Evolutionary conservation across 2,329 filamentous ascomycete genomes (phyloP), one percentile per base, ranked within the genome.

Genomic region (Cyclaneusma minus): DNA sequence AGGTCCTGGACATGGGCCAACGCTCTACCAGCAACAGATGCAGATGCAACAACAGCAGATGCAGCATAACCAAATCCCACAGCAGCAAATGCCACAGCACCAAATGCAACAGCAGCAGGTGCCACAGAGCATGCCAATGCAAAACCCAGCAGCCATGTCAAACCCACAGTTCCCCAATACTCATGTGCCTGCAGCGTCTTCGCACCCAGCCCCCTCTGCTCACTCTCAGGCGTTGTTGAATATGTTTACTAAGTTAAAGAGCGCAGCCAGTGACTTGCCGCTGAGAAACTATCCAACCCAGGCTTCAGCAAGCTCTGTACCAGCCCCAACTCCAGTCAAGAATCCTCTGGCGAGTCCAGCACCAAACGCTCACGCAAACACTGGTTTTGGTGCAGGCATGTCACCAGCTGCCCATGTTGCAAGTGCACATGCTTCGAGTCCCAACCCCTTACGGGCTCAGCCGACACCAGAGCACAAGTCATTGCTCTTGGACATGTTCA

Each of bases 141-240:
- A 18, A 26, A 17, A 26, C 17, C 21, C 35, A 16, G 20, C 24
- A 17, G 24, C 31, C 13, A 25, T 20, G 7, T 16, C 21, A 4
- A 40, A 37, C 22, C 39, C 43, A 3, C 39, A 42, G 29, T 44
- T 44, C 25, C 35, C 40, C 11, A 32, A 35, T 11, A 24, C 41
- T 6, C 41, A 43, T 30, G 35, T 40, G 11, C 35, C 42, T 23
- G 42, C 42, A 33, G 30, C 41, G 19, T 36, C 43, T n/a, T 29
- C 31, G 6, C 4, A 31, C 30, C 16, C 40, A 39, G 13, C 34
- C 39, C 17, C 26, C 35, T 12, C 36, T 37, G 11, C 37, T 7
- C 53, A 59, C 25, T 58, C 55, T 3, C 45, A 59, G 35, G 47
- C 52, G 7, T 48, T 62, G 10, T 46, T 62, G 13, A 56, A 55